A percentile compares a stretch with the other conserved stretches of the same genome.
These are phyloP conservation scores for Curvularia sp. DNA, from an alignment of 2,329 filamentous ascomycete species.

Conservation along the genomic window DNA sequence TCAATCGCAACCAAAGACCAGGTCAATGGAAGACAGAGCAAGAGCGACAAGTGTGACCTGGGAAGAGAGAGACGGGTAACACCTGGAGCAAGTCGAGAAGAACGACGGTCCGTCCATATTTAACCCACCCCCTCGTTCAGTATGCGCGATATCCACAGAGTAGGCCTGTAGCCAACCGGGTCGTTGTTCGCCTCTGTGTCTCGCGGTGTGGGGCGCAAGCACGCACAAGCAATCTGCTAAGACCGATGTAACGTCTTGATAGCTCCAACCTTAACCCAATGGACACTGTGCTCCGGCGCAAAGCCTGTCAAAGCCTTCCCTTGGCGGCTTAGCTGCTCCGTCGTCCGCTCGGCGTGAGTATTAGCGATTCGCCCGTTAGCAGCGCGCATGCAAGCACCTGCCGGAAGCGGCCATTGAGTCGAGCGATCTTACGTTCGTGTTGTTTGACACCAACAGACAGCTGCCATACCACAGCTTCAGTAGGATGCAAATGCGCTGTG, in stretches of 20 bases:
- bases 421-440: slow-evolving; percentile 33
- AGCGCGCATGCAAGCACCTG: slow-evolving; percentile 32
- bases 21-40: slow-evolving; percentile 15
- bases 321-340: slow-evolving; percentile 40
- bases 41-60: slow-evolving; percentile 12
- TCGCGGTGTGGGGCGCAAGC: slow-evolving; percentile 27
- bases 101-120: slow-evolving; percentile 34
- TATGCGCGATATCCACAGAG: slow-evolving; percentile 7
- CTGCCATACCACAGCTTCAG: not conserved
- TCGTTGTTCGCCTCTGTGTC: slow-evolving; percentile 24
- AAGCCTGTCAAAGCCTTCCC: slow-evolving; percentile 37
- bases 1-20: slow-evolving; percentile 22
- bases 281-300: slow-evolving; percentile 21
- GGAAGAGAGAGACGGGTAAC: slow-evolving; percentile 17
- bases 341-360: slow-evolving; percentile 13
- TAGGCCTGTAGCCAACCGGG: slow-evolving; percentile 19
- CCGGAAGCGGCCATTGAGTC: slow-evolving; percentile 25
- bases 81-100: slow-evolving; percentile 16
- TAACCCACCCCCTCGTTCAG: slow-evolving; percentile 27
- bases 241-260: slow-evolving; percentile 46
- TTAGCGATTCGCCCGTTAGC: slow-evolving; percentile 14
- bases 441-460: slow-evolving; percentile 17
- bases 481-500: slow-evolving; percentile 4
- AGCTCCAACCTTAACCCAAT: slow-evolving; percentile 22
- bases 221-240: slow-evolving; percentile 34